A percentile compares a stretch with the other conserved stretches of the same genome.
Evolutionary conservation across 2,329 filamentous ascomycete genomes (phyloP).

Genomic region (Raffaelea albimanens): DNA sequence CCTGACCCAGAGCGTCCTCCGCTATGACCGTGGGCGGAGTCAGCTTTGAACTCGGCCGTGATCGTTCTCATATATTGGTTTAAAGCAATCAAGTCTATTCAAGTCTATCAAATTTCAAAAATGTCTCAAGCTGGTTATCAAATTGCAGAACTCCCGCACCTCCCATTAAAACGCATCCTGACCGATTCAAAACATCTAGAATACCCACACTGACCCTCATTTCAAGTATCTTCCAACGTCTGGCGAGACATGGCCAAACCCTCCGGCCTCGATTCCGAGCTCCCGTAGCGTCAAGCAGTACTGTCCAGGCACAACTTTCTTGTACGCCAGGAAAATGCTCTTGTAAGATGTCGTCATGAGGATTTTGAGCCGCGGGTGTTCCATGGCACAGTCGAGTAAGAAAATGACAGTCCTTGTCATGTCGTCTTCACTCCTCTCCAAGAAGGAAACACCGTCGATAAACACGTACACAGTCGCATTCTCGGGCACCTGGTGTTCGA

Average conservation of each 20-base stretch:
- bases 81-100: too few relatives aligned
- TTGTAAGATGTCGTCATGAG: background rate
- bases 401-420: background rate
- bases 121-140: too few relatives aligned
- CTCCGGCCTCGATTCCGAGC: too few relatives aligned
- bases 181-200: too few relatives aligned
- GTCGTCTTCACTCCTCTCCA: background rate
- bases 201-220: too few relatives aligned
- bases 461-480: background rate
- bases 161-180: too few relatives aligned
- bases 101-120: too few relatives aligned
- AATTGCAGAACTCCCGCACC: too few relatives aligned
- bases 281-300: background rate
- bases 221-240: too few relatives aligned
- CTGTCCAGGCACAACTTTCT: background rate
- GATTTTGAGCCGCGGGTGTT: background rate
- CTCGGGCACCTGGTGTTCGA: background rate
- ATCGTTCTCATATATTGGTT: too few relatives aligned
- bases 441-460: background rate
- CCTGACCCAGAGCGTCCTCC: slow-evolving; percentile 24
- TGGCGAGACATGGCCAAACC: too few relatives aligned
- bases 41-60: too few relatives aligned
- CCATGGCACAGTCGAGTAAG: background rate
- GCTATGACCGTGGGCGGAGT: slow-evolving; percentile 14
- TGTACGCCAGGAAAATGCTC: background rate